phyloP scores from a whole-genome alignment of 2,329 filamentous ascomycete species.

The Epichloe sp. region DNA sequence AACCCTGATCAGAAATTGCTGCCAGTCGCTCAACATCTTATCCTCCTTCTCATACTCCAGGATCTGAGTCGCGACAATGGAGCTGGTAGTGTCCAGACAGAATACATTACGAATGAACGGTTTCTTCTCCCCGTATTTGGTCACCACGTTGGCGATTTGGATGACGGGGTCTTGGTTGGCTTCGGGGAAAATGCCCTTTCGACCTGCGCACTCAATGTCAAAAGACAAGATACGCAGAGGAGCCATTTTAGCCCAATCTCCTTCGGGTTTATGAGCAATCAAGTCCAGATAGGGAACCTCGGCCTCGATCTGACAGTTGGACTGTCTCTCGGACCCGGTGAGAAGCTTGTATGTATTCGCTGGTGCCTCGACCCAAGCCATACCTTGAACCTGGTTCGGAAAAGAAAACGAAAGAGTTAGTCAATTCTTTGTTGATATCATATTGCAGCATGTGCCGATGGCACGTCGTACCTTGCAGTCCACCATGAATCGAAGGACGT shows the following conservation, averaged over 20 bases:
- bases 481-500: slow-evolving; percentile 93
- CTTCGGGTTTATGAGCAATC: slow-evolving; percentile 75
- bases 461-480: slow-evolving; percentile 60
- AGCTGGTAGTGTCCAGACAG: slow-evolving; percentile 79
- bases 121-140: slow-evolving; percentile 85
- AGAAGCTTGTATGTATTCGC: slow-evolving; percentile 61
- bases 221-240: slow-evolving; percentile 87
- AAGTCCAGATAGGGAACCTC: slow-evolving; percentile 70
- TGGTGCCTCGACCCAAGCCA: slow-evolving; percentile 93
- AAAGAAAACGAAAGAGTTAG: not conserved
- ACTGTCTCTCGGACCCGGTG: slow-evolving; percentile 51
- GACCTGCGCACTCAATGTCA: slow-evolving; percentile 95
- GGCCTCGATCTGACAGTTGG: slow-evolving; percentile 94
- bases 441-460: not conserved
- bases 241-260: slow-evolving; percentile 97
- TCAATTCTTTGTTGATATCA: slow-evolving; percentile 6
- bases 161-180: slow-evolving; percentile 87
- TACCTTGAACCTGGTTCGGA: slow-evolving; percentile 57
- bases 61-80: slow-evolving; percentile 90
- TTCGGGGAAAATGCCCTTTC: slow-evolving; percentile 95
- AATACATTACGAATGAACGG: slow-evolving; percentile 96
- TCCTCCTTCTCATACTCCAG: slow-evolving; percentile 70
- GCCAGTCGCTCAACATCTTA: slow-evolving; percentile 87
- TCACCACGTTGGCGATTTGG: slow-evolving; percentile 95
- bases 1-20: slow-evolving; percentile 75